Conservation (phyloP, 495 filamentous ascomycete genomes). For the Durotheca rogersii region DNA sequence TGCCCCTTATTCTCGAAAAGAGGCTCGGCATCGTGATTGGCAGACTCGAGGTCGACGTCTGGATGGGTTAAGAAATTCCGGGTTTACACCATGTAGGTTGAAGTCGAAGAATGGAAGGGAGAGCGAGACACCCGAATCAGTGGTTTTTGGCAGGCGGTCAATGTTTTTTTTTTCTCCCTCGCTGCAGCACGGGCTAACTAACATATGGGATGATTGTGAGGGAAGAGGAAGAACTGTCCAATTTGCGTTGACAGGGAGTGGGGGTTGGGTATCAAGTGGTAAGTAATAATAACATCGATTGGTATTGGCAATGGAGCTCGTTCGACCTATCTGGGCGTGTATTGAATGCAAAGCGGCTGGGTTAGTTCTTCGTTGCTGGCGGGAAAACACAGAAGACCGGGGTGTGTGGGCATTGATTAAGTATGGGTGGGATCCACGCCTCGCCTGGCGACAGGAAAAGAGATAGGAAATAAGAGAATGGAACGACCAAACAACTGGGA, state of each 20-base stretch:
- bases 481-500: slow-evolving; percentile 25
- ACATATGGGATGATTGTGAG: slow-evolving; percentile 21
- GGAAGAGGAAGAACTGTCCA: slow-evolving; percentile 22
- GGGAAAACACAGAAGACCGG: slow-evolving; percentile 8
- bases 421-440: slow-evolving; percentile 5
- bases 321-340: slow-evolving; percentile 7
- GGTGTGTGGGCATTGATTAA: slow-evolving; percentile 16
- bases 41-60: slow-evolving; percentile 7
- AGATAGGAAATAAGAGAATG: slow-evolving; percentile 14
- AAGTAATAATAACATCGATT: slow-evolving; percentile 32
- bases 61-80: slow-evolving; percentile 9
- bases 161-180: slow-evolving; percentile 10
- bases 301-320: slow-evolving; percentile 26
- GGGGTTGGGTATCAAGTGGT: slow-evolving; percentile 36
- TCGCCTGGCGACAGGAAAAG: slow-evolving; percentile 20
- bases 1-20: slow-evolving; percentile 74
- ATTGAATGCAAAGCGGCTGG: background rate
- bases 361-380: slow-evolving; percentile 14
- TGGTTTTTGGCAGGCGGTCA: slow-evolving; percentile 19
- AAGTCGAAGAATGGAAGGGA: slow-evolving; percentile 8
- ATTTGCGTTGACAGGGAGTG: slow-evolving; percentile 31
- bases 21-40: slow-evolving; percentile 56
- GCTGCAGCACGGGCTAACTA: slow-evolving; percentile 11
- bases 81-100: slow-evolving; percentile 6
- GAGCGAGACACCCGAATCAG: slow-evolving; percentile 9